Conservation (phyloP, 1,284 basidiomycete genomes). For the Farysia itapuensis region DNA sequence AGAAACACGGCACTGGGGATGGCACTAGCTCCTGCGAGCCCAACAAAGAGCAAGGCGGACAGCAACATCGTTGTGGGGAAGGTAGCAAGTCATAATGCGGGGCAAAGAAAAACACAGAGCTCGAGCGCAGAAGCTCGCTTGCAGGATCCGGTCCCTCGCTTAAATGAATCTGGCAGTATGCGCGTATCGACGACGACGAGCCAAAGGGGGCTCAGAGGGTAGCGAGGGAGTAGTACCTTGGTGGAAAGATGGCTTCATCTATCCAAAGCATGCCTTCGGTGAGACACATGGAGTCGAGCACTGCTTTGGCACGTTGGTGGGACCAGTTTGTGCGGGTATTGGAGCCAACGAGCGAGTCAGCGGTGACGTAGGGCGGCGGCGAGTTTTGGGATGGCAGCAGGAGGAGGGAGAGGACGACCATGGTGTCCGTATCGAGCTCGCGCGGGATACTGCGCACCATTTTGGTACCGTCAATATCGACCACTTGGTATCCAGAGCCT, state of each 20-base stretch:
- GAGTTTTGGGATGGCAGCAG: constrained; percentile 60
- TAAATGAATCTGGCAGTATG: not conserved
- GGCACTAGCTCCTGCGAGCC: too few species aligned
- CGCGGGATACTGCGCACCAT: constrained; percentile 60
- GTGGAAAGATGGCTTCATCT: constrained; percentile 72
- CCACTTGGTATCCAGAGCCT: constrained; percentile 82
- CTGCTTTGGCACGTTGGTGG: constrained; percentile 72
- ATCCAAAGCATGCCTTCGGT: constrained; percentile 92
- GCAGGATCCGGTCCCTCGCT: not conserved
- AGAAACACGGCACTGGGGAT: too few species aligned
- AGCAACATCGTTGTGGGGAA: too few species aligned
- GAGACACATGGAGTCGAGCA: constrained; percentile 83
- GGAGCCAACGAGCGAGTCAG: constrained; percentile 70
- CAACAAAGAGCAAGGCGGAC: too few species aligned
- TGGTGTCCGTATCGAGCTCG: constrained; percentile 61
- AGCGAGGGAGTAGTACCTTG: constrained; percentile 42
- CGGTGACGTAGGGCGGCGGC: constrained; percentile 60
- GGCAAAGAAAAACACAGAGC: too few species aligned
- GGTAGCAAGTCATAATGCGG: too few species aligned
- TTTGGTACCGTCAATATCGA: constrained; percentile 63
- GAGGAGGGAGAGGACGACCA: constrained; percentile 57
- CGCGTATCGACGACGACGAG: not conserved
- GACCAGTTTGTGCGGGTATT: constrained; percentile 70
- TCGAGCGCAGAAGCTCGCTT: not conserved
- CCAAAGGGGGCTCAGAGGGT: too few species aligned